A percentile compares a stretch with the other conserved stretches of the same genome.
Conservation (phyloP, 345 rosid species). For the Litchi chinensis region DNA sequence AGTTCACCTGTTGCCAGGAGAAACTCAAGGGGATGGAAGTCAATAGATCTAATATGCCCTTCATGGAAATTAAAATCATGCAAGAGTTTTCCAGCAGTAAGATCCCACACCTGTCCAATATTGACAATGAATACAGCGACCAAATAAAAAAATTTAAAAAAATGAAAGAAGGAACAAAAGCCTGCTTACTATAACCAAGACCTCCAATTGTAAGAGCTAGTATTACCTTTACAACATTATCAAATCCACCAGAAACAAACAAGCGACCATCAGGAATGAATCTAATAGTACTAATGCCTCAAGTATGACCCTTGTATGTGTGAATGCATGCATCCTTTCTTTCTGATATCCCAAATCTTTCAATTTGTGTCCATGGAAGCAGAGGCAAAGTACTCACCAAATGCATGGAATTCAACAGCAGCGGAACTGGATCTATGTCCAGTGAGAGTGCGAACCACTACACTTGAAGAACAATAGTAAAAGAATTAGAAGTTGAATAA, state of each 20-base stretch:
- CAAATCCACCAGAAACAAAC: constrained; percentile 97
- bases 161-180: constrained; percentile 4
- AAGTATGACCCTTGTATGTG: constrained; percentile 89
- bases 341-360: constrained; percentile 93
- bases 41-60: constrained; percentile 74
- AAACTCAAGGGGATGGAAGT: constrained; percentile 96
- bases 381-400: constrained; percentile 96
- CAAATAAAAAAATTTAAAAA: neutral
- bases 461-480: constrained; percentile 77
- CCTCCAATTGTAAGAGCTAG: constrained; percentile 18
- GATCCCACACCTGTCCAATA: constrained; percentile 71
- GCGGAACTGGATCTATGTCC: constrained; percentile 94
- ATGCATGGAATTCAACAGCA: constrained; percentile 93
- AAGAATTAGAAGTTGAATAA: constrained; percentile 41
- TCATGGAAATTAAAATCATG: constrained; percentile 95
- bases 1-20: constrained; percentile 89
- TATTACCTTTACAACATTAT: constrained; percentile 83
- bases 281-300: constrained; percentile 70
- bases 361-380: constrained; percentile 81
- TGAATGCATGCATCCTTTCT: constrained; percentile 92
- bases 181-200: neutral
- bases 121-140: constrained; percentile 8
- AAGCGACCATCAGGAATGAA: constrained; percentile 98
- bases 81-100: constrained; percentile 96
- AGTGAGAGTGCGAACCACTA: constrained; percentile 97